These are phyloP conservation scores for Tolypocladium ophioglossoides DNA, from an alignment of 2,329 filamentous ascomycete species.

Conservation along the genomic window DNA sequence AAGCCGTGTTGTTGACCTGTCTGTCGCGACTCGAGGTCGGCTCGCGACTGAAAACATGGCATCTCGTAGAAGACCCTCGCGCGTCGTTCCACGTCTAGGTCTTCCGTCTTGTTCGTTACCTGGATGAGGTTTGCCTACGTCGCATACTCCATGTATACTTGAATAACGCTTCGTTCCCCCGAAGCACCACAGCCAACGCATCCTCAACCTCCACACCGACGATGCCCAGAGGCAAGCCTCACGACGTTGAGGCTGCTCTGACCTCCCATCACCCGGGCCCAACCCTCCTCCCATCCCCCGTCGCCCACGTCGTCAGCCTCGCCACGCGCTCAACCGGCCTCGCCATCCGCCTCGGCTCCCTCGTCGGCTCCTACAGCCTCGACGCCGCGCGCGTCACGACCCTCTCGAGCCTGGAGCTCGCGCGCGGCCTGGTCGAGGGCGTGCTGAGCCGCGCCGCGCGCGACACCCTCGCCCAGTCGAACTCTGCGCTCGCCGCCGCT, in stretches of 20 bases:
- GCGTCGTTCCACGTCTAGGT: neutral
- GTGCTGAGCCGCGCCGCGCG: constrained; percentile 41
- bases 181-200: neutral
- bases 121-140: neutral
- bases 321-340: constrained; percentile 50
- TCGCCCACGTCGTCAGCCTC: constrained; percentile 50
- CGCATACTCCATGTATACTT: no score
- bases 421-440: constrained; percentile 42
- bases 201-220: neutral
- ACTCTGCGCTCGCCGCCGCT: constrained; percentile 33
- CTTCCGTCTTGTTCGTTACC: neutral
- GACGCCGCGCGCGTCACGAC: constrained; percentile 45
- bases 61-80: neutral
- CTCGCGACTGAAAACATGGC: neutral
- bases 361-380: constrained; percentile 41
- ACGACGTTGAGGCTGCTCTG: constrained; percentile 6
- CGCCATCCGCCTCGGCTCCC: constrained; percentile 40
- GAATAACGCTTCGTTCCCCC: neutral
- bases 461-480: constrained; percentile 34
- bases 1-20: neutral
- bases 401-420: constrained; percentile 45
- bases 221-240: neutral
- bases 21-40: neutral
- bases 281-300: constrained; percentile 45
- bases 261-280: constrained; percentile 15